phyloP scores from a whole-genome alignment of 2,329 filamentous ascomycete genomes.

The Sordariomycetes sp. region DNA sequence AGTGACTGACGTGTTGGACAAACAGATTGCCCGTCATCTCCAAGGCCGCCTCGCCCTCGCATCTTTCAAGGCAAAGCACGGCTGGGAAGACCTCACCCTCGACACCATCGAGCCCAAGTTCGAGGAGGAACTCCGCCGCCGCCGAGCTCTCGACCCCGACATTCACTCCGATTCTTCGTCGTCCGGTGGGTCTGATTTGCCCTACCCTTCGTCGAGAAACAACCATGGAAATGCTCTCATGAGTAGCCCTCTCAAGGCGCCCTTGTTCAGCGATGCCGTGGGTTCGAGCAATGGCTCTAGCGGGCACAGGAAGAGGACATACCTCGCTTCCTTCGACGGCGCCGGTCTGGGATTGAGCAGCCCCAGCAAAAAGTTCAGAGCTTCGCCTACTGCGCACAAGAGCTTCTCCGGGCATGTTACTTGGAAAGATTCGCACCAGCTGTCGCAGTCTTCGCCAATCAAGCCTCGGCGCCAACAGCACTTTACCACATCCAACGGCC shows the following conservation, averaged over 20 bases:
- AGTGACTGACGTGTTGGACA: conserved; percentile 9
- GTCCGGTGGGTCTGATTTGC: conserved; percentile 70
- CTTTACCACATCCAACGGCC: conserved; percentile 63
- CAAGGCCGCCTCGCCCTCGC: conserved; percentile 92
- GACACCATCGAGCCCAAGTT: conserved; percentile 79
- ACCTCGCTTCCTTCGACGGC: conserved; percentile 49
- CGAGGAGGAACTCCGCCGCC: conserved; percentile 68
- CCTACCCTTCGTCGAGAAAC: conserved; percentile 47
- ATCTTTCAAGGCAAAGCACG: conserved; percentile 94
- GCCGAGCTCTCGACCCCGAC: conserved; percentile 61
- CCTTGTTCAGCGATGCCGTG: conserved; percentile 77
- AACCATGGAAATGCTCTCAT: conserved; percentile 51
- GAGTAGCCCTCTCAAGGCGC: conserved; percentile 76
- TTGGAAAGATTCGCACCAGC: conserved; percentile 69
- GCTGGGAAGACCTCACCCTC: conserved; percentile 84
- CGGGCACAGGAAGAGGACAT: conserved; percentile 56
- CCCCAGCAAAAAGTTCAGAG: conserved; percentile 60
- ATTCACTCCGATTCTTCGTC: conserved; percentile 81
- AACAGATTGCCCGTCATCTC: conserved; percentile 81
- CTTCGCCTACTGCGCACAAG: conserved; percentile 52
- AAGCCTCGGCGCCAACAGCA: conserved; percentile 66
- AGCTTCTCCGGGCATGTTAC: conserved; percentile 45
- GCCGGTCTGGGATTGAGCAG: conserved; percentile 32
- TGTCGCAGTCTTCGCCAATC: conserved; percentile 80
- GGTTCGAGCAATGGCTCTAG: conserved; percentile 60